These are phyloP conservation scores for Takashimella tepidaria DNA, from an alignment of 1,284 basidiomycete genomes.

Conservation along the genomic window DNA sequence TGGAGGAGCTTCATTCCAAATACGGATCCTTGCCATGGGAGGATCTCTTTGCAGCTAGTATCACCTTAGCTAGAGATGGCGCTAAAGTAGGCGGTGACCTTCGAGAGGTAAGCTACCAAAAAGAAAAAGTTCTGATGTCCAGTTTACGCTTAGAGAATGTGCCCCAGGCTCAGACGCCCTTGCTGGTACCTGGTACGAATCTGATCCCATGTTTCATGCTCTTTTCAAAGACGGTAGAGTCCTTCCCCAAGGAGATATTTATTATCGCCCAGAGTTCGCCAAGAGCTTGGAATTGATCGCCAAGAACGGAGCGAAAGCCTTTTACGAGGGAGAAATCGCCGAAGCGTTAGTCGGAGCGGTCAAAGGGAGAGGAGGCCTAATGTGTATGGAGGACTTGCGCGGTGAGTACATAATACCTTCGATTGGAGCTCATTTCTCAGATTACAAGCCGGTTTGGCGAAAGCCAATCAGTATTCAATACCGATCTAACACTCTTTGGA, in stretches of 20 bases:
- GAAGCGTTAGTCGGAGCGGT: conserved; percentile 27
- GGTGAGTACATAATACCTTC: neutral
- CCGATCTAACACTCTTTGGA: conserved; percentile 27
- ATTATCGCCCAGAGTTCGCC: conserved; percentile 33
- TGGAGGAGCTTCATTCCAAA: conserved; percentile 24
- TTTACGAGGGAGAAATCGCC: conserved; percentile 37
- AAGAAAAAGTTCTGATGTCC: neutral
- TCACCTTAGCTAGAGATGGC: conserved; percentile 49
- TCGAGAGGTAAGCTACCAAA: neutral
- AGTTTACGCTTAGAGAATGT: neutral
- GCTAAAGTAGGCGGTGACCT: conserved; percentile 54
- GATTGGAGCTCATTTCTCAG: conserved; percentile 11
- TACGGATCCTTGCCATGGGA: conserved; percentile 28
- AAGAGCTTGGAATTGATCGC: conserved; percentile 31
- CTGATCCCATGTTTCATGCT: conserved; percentile 14
- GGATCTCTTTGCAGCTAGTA: conserved; percentile 18
- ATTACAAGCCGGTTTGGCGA: conserved; percentile 27
- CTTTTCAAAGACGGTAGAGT: conserved; percentile 26
- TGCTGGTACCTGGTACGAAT: conserved; percentile 7
- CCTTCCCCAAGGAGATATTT: conserved; percentile 20
- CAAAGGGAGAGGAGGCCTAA: conserved; percentile 27
- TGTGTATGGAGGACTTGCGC: conserved; percentile 32
- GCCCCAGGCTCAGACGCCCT: neutral
- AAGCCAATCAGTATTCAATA: conserved; percentile 26
- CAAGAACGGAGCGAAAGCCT: conserved; percentile 26